These are phyloP conservation scores for Silene uniflora DNA, from an alignment of 148 eudicot species.

Conservation along the genomic window DNA sequence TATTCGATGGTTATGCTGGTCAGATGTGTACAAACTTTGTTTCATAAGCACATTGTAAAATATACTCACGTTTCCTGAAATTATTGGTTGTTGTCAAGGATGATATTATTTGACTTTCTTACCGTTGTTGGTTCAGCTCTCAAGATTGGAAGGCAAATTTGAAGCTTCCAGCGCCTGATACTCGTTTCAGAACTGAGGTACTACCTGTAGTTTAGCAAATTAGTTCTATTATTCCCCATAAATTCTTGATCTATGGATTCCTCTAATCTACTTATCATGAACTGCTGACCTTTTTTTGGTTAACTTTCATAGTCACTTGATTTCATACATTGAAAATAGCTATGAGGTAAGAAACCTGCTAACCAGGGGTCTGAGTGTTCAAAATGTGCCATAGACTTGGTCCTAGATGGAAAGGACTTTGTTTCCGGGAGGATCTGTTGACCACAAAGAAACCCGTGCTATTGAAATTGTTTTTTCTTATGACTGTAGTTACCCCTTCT, in stretches of 20 bases:
- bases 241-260: not conserved
- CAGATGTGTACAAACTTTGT: not conserved
- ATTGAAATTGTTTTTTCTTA: not conserved
- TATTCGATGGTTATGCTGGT: not conserved
- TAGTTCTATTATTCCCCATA: not conserved
- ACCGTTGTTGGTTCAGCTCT: conserved; percentile 40
- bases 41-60: not conserved
- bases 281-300: not conserved
- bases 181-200: conserved; percentile 85
- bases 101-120: conserved; percentile 13
- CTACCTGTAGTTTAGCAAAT: not conserved
- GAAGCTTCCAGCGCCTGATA: conserved; percentile 66
- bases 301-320: not conserved
- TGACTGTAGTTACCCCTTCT: not conserved
- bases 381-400: not conserved
- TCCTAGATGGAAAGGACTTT: not conserved
- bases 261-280: not conserved
- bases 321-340: not conserved
- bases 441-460: not conserved
- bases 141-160: conserved; percentile 85
- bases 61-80: not conserved
- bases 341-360: not conserved
- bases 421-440: not conserved
- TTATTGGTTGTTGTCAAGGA: not conserved
- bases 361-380: not conserved